Percentiles rank a stretch among this genome's conserved stretches.
Evolutionary conservation across 2,329 filamentous ascomycete genomes (phyloP).

Genomic region (Alternaria panax): DNA sequence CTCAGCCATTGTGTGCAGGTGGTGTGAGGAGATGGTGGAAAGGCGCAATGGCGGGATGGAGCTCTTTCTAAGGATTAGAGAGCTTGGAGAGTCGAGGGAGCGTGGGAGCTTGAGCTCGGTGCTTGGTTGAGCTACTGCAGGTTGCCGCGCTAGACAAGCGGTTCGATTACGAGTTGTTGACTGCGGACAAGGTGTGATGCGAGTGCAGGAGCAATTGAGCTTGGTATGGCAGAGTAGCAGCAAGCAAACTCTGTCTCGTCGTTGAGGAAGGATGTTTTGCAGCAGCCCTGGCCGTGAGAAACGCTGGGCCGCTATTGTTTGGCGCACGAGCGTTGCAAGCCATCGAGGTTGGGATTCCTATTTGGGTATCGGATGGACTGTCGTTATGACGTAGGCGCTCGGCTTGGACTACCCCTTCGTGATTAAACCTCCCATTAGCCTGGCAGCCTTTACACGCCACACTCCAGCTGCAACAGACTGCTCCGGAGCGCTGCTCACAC

Average conservation of each 20-base stretch:
- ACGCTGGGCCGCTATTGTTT: conserved; percentile 20
- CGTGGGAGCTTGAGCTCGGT: conserved; percentile 32
- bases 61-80: conserved; percentile 20
- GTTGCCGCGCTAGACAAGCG: conserved; percentile 40
- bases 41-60: conserved; percentile 18
- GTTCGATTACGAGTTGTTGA: conserved; percentile 26
- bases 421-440: neutral
- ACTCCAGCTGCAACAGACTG: neutral
- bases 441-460: neutral
- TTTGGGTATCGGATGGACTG: conserved; percentile 8
- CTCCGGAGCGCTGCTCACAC: neutral
- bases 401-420: conserved; percentile 7
- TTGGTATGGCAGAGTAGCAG: conserved; percentile 17
- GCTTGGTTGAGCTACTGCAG: conserved; percentile 38
- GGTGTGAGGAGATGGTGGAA: conserved; percentile 6
- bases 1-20: conserved; percentile 39
- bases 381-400: conserved; percentile 28
- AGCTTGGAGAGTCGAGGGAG: conserved; percentile 26
- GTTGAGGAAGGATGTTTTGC: conserved; percentile 2
- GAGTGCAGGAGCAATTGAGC: conserved; percentile 20
- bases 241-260: conserved; percentile 2
- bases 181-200: conserved; percentile 26
- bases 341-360: conserved; percentile 27
- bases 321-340: conserved; percentile 29
- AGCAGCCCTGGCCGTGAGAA: conserved; percentile 1